phyloP scores from a whole-genome alignment of 768 basidiomycete genomes.

The Rhizopogon vesiculosus region DNA sequence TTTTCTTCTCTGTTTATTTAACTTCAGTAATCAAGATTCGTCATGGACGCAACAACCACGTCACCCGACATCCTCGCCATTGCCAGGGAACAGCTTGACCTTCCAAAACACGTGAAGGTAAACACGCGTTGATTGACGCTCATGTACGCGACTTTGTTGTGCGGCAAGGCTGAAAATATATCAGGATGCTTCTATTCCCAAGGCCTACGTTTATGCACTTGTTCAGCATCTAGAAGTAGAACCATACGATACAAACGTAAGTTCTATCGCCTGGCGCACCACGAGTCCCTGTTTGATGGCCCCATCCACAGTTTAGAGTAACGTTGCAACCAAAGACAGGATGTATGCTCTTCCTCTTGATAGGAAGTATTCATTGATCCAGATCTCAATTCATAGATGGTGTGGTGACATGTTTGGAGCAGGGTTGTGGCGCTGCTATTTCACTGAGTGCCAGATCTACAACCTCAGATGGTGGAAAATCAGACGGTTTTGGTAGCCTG shows the following conservation, averaged over 20 bases:
- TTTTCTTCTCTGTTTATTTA: not conserved
- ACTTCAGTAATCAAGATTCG: not conserved
- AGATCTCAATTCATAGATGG: slow-evolving; percentile 30
- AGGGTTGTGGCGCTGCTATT: slow-evolving; percentile 36
- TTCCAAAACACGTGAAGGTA: slow-evolving; percentile 4
- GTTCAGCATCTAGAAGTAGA: slow-evolving; percentile 12
- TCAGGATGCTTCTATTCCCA: slow-evolving; percentile 6
- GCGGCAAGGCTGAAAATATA: not conserved
- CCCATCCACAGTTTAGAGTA: slow-evolving; percentile 32
- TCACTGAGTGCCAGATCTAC: slow-evolving; percentile 26
- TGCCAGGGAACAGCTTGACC: slow-evolving; percentile 13
- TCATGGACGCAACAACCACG: not conserved
- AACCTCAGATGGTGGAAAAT: slow-evolving; percentile 35
- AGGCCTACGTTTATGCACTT: slow-evolving; percentile 18
- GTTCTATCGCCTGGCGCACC: not conserved
- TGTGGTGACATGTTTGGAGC: slow-evolving; percentile 39
- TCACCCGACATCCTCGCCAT: not conserved
- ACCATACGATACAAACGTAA: slow-evolving; percentile 17
- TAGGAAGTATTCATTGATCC: slow-evolving; percentile 3
- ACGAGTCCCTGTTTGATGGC: not conserved
- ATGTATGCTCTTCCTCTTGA: slow-evolving; percentile 28
- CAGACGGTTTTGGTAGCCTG: slow-evolving; percentile 42
- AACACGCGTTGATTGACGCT: slow-evolving; percentile 2
- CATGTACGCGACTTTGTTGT: not conserved
- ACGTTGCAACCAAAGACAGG: slow-evolving; percentile 30